Base-by-base conservation (phyloP, 1,284 basidiomycete genomes). In the Bjerkandera adusta region DNA sequence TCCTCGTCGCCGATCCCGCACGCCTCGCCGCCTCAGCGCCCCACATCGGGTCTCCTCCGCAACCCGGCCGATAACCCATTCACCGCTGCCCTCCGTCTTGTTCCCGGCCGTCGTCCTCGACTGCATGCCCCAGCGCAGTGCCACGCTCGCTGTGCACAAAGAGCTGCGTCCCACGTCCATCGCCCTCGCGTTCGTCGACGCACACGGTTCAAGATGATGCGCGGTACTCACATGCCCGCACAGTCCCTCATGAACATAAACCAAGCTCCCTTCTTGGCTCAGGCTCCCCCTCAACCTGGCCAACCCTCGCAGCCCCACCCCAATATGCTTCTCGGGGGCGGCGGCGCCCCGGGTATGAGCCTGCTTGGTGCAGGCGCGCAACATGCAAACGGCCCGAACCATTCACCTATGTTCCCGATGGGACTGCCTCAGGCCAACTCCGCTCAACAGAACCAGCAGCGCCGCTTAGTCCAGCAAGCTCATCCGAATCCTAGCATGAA, bases 181-280 rank as follows among this genome's bases (percentile, higher is more conserved):
- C 36, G 24, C 26, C 36, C 24, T 16, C 36, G 5, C 36, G 18
- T 7, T 22, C 34, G 22, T 32, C 20, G 20, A 29, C 42, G 13
- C 20, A 35, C 20, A 13, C 76, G 71, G 46, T 61, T 61, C 52
- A 72, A 76, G 52, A 68, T 79, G 66, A 55, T 79, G 32, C 73
- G 75, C 46, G 66, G 66, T 45, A 65, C 60, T 58, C 62, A 65
- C 57, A 67, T 76, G 48, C 61, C 69, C n/a, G n/a, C 26, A 71
- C 61, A 72, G 45, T 56, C 44, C 50, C 51, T 72, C 64, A 60
- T 79, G 27, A 58, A 66, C 51, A 70, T 73, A 44, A 65, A 64
- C 48, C 45, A 62, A 43, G 63, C 66, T 32, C 58, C 61, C 16
- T 72, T 73, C 63, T 61, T 73, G 50, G 61, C 66, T 33, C 68